Conservation (phyloP, 2,329 filamentous ascomycete genomes). For the Scortechinia acanthostroma region DNA sequence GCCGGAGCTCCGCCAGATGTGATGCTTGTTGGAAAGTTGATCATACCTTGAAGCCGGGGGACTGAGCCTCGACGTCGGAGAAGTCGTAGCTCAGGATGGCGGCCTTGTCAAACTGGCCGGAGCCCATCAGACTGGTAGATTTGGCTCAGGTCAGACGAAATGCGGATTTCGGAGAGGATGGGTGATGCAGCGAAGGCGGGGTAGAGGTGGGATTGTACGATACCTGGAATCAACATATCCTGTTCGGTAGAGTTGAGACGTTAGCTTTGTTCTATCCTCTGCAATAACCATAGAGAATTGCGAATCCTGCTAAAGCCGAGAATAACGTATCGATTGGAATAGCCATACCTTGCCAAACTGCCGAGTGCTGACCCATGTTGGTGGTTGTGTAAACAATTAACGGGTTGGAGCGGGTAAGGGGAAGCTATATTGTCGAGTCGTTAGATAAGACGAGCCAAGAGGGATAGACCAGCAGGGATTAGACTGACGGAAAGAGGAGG, state of each 20-base stretch:
- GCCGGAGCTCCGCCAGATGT: too few relatives aligned
- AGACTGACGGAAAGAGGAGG: not conserved
- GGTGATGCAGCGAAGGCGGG: not conserved
- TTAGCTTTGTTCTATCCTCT: too few relatives aligned
- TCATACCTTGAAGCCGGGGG: constrained; percentile 45
- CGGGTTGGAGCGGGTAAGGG: not conserved
- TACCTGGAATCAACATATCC: constrained; percentile 2
- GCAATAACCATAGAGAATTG: too few relatives aligned
- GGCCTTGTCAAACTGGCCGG: constrained; percentile 73
- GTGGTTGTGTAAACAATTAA: not conserved
- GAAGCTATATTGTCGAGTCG: too few relatives aligned
- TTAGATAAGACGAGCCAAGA: not conserved
- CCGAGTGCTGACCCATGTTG: not conserved
- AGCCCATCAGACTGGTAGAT: constrained; percentile 65
- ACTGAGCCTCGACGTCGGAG: constrained; percentile 73
- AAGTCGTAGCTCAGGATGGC: constrained; percentile 78
- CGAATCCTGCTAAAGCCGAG: too few relatives aligned
- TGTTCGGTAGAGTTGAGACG: too few relatives aligned
- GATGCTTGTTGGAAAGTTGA: too few relatives aligned
- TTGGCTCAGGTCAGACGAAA: too few relatives aligned
- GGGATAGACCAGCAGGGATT: not conserved
- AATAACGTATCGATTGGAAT: too few relatives aligned
- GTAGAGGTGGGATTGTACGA: not conserved
- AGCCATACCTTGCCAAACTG: not conserved
- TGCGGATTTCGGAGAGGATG: not conserved